Evolutionary conservation across 179 eudicot species (phyloP).

Genomic region (Spinacia oleracea): DNA sequence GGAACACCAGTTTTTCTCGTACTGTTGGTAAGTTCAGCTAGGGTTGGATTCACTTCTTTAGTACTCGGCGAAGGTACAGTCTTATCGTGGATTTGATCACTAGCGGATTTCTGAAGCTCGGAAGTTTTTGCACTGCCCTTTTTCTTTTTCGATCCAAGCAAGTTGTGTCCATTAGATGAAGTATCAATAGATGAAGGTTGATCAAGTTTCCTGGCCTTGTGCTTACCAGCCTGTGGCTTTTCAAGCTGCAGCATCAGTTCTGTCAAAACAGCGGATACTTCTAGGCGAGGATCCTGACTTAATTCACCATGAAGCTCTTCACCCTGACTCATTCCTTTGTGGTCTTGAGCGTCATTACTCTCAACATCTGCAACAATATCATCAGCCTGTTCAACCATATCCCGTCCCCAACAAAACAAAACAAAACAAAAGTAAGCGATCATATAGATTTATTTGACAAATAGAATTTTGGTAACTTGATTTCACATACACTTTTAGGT

Average conservation of each 20-base stretch:
- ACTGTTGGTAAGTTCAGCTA: slow-evolving; percentile 1
- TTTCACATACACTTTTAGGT: too few species aligned
- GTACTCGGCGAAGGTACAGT: neutral
- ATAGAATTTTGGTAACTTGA: slow-evolving; percentile 15
- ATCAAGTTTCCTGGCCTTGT: slow-evolving; percentile 28
- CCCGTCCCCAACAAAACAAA: neutral
- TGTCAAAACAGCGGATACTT: slow-evolving; percentile 24
- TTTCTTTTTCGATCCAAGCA: slow-evolving; percentile 23
- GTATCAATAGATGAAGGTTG: slow-evolving; percentile 30
- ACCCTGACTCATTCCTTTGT: neutral
- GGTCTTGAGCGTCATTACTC: neutral
- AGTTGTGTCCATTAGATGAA: slow-evolving; percentile 23
- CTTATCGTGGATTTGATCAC: slow-evolving; percentile 11
- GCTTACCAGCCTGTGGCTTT: slow-evolving; percentile 27
- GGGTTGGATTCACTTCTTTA: slow-evolving; percentile 9
- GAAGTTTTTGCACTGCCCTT: slow-evolving; percentile 29
- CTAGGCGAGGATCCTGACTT: slow-evolving; percentile 29
- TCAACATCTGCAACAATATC: slow-evolving; percentile 4
- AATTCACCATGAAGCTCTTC: slow-evolving; percentile 21
- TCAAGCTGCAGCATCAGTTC: slow-evolving; percentile 28
- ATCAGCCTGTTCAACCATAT: slow-evolving; percentile 17
- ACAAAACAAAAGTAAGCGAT: neutral
- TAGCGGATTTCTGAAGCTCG: slow-evolving; percentile 23
- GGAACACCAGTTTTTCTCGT: slow-evolving; percentile 5
- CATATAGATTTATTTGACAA: neutral